Conservation (phyloP, 106 monocot species). For the Triglochin maritima region DNA sequence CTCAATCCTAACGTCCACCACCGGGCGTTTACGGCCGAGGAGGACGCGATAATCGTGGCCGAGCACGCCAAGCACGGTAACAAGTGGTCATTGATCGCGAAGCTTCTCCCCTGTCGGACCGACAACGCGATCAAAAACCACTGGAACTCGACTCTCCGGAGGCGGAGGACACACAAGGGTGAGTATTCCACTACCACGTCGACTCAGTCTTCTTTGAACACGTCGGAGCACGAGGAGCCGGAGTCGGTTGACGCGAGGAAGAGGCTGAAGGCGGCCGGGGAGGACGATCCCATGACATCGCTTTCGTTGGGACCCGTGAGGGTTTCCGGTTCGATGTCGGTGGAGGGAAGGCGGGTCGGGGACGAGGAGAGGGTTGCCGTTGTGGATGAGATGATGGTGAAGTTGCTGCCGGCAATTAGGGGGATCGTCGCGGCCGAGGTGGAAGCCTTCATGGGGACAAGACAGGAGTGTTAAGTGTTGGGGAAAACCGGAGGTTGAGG, state of each 20-base stretch:
- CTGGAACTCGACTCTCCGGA: slow-evolving; percentile 21
- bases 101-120: slow-evolving; percentile 22
- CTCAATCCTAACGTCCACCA: slow-evolving; percentile 6
- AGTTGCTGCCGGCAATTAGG: slow-evolving; percentile 15
- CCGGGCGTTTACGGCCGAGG: slow-evolving; percentile 9
- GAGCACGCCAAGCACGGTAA: slow-evolving; percentile 17
- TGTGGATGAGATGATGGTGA: background rate
- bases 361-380: too few species aligned
- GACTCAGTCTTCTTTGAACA: background rate
- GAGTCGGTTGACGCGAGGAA: background rate
- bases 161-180: background rate
- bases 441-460: background rate
- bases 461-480: too few species aligned
- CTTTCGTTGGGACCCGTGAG: background rate
- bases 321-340: background rate
- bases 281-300: slow-evolving; percentile 3
- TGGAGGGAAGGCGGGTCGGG: background rate
- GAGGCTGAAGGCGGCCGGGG: background rate
- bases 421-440: slow-evolving; percentile 21
- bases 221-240: background rate
- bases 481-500: too few species aligned
- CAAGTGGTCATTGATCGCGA: slow-evolving; percentile 28
- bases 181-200: background rate
- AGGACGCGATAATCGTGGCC: slow-evolving; percentile 17
- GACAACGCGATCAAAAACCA: slow-evolving; percentile 37